Conservation (phyloP, 2,329 filamentous ascomycete species). For the Fusarium virguliforme region DNA sequence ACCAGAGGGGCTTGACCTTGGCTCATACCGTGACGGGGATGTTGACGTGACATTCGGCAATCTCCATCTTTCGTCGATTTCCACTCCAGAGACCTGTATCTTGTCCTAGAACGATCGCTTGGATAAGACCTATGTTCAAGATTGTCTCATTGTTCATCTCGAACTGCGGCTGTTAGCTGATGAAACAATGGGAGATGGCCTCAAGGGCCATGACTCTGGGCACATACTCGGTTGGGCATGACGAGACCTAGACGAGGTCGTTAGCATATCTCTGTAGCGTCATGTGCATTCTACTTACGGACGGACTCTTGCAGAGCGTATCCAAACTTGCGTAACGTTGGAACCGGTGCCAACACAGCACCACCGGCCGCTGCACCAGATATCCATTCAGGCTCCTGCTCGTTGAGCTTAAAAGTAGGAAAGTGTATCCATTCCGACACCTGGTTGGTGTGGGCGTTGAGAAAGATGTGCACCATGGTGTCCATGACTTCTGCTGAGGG, state of each 20-base stretch:
- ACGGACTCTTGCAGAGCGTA: slow-evolving; percentile 69
- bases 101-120: slow-evolving; percentile 65
- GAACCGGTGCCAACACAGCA: slow-evolving; percentile 71
- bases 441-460: slow-evolving; percentile 70
- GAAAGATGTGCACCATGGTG: slow-evolving; percentile 73
- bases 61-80: slow-evolving; percentile 70
- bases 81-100: slow-evolving; percentile 71
- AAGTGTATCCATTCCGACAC: slow-evolving; percentile 75
- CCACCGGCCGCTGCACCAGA: slow-evolving; percentile 74
- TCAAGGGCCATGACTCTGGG: neutral
- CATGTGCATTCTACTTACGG: slow-evolving; percentile 53
- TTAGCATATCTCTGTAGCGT: slow-evolving; percentile 11
- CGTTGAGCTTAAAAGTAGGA: slow-evolving; percentile 70
- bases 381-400: slow-evolving; percentile 72
- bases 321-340: slow-evolving; percentile 74
- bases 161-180: slow-evolving; percentile 56
- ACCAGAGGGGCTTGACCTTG: too few species aligned
- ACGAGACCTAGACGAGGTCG: slow-evolving; percentile 47
- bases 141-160: slow-evolving; percentile 66
- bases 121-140: slow-evolving; percentile 65
- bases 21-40: slow-evolving; percentile 63
- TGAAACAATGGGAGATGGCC: neutral
- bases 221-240: slow-evolving; percentile 53
- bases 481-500: slow-evolving; percentile 74
- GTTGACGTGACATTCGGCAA: slow-evolving; percentile 66